Evolutionary conservation across 1,139 yeast genomes (phyloP).

Genomic region (Pichia sp.): DNA sequence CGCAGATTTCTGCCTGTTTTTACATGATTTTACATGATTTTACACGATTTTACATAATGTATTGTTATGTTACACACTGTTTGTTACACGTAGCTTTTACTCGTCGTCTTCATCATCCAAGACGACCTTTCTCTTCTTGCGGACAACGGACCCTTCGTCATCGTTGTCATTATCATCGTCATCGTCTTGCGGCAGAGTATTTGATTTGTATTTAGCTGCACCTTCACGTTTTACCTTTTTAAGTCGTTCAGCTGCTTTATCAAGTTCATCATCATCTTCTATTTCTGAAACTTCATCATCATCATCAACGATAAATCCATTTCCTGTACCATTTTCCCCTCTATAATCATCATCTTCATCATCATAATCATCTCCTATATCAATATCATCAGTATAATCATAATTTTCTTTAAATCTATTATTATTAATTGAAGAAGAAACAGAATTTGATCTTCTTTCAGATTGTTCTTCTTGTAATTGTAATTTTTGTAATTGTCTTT

Average conservation of each 20-base stretch:
- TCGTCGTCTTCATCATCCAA: constrained; percentile 58
- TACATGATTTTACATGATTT: too few relatives aligned
- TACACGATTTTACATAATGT: too few relatives aligned
- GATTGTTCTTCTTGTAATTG: constrained; percentile 42
- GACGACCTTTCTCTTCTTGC: constrained; percentile 51
- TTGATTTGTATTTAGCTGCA: constrained; percentile 21
- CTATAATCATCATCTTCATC: constrained; percentile 40
- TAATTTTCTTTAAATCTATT: constrained; percentile 1
- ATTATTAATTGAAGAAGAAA: not conserved
- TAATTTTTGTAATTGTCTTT: constrained; percentile 56
- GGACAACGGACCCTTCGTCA: constrained; percentile 42
- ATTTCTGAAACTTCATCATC: constrained; percentile 40
- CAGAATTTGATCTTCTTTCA: constrained; percentile 18
- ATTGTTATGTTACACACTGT: too few relatives aligned
- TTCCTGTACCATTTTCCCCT: constrained; percentile 35
- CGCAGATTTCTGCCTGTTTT: too few relatives aligned
- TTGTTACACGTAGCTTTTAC: too few relatives aligned
- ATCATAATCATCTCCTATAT: constrained; percentile 32
- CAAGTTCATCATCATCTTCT: constrained; percentile 44
- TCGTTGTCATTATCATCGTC: constrained; percentile 33
- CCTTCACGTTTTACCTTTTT: constrained; percentile 34
- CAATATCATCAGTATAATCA: constrained; percentile 30
- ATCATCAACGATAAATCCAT: constrained; percentile 42
- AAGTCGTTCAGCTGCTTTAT: constrained; percentile 31
- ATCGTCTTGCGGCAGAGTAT: constrained; percentile 17